These are phyloP conservation scores for Zygnema circumcarinatum DNA, from an alignment of 139 green algal species.

Conservation along the genomic window DNA sequence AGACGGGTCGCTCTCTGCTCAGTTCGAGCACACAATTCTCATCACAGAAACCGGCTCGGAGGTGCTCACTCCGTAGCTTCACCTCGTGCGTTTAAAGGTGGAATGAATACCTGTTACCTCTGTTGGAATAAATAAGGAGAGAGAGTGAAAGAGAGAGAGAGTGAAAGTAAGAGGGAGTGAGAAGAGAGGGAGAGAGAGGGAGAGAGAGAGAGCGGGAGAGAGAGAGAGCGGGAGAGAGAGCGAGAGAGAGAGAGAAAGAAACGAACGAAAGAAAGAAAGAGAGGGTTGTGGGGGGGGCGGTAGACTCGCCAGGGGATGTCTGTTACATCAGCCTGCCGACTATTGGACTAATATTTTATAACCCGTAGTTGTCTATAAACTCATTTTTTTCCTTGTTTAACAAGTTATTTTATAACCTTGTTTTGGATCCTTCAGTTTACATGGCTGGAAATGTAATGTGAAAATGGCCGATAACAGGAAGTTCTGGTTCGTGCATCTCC, in stretches of 20 bases:
- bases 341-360: background rate
- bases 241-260: background rate
- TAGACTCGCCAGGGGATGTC: too few species aligned
- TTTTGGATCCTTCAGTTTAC: background rate
- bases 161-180: background rate
- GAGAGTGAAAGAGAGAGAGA: background rate
- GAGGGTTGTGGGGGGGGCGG: too few species aligned
- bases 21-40: slow-evolving; percentile 96
- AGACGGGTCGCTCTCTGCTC: slow-evolving; percentile 86
- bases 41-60: slow-evolving; percentile 87
- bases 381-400: background rate
- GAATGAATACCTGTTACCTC: background rate
- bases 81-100: background rate
- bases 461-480: too few species aligned
- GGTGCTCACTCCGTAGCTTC: slow-evolving; percentile 76
- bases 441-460: too few species aligned
- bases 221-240: background rate
- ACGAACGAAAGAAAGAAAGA: background rate
- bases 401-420: background rate
- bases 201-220: background rate
- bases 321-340: too few species aligned
- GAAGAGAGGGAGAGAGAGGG: background rate
- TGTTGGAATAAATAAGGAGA: too few species aligned
- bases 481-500: too few species aligned
- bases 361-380: background rate